Evolutionary conservation across 139 green algal genomes (phyloP).

Genomic region (Closterium sp.): DNA sequence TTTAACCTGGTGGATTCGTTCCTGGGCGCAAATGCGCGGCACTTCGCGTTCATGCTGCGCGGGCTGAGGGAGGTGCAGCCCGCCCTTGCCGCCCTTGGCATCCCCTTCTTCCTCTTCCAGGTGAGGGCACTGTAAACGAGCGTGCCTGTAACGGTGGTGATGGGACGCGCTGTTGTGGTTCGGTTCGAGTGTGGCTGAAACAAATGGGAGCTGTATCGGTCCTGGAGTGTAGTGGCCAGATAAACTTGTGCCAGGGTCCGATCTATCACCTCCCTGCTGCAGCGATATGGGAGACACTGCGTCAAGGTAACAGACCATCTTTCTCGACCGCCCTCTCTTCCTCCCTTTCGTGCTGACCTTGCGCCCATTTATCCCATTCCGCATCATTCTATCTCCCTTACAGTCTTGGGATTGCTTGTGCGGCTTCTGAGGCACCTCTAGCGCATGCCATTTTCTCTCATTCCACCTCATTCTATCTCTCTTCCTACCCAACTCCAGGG

Average conservation of each 20-base stretch:
- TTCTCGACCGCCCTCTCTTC: not conserved
- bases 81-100: slow-evolving; percentile 23
- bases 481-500: slow-evolving; percentile 12
- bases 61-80: slow-evolving; percentile 71
- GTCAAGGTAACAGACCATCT: too few species aligned
- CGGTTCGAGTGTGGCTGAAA: too few species aligned
- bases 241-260: not conserved
- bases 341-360: slow-evolving; percentile 84
- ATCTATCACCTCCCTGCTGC: too few species aligned
- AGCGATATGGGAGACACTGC: too few species aligned
- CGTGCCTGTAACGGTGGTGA: not conserved
- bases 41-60: slow-evolving; percentile 88
- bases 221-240: too few species aligned
- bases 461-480: not conserved
- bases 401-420: slow-evolving; percentile 55
- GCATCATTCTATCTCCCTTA: slow-evolving; percentile 27
- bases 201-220: too few species aligned
- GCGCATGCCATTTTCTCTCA: slow-evolving; percentile 39
- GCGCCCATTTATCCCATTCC: slow-evolving; percentile 17
- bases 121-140: slow-evolving; percentile 12
- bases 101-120: slow-evolving; percentile 54
- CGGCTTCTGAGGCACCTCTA: not conserved
- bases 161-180: too few species aligned
- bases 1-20: slow-evolving; percentile 51
- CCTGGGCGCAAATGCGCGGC: slow-evolving; percentile 66